phyloP scores from a whole-genome alignment of 305 asterid genomes.

The Fraxinus nigra region DNA sequence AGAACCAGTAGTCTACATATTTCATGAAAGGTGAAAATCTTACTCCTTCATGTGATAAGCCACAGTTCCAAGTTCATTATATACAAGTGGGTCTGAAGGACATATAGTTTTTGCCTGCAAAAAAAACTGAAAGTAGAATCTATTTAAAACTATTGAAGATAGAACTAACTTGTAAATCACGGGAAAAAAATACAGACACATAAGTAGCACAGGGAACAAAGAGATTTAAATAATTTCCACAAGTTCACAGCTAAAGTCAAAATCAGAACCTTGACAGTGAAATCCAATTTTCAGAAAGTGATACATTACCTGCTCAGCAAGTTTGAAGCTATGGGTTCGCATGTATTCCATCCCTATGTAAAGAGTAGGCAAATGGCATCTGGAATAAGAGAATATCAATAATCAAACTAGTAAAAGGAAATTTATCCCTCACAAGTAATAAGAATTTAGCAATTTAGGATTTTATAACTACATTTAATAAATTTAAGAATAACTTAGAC shows the following conservation, averaged over 20 bases:
- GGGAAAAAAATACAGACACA: neutral
- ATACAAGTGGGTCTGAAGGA: constrained; percentile 95
- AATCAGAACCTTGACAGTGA: neutral
- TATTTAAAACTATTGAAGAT: constrained; percentile 21
- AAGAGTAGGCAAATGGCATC: constrained; percentile 93
- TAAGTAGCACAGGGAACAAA: constrained; percentile 1
- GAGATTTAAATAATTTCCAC: constrained; percentile 18
- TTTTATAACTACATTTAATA: neutral
- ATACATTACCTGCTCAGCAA: constrained; percentile 87
- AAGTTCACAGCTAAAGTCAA: neutral
- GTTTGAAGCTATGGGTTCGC: constrained; percentile 98
- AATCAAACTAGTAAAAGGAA: constrained; percentile 31
- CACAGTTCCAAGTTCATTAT: constrained; percentile 97
- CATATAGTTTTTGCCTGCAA: constrained; percentile 91
- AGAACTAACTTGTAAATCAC: neutral
- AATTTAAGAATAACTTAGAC: neutral
- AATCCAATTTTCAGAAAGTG: constrained; percentile 12
- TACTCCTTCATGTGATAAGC: constrained; percentile 99
- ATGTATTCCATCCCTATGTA: constrained; percentile 98
- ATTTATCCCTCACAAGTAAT: constrained; percentile 17
- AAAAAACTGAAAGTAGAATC: constrained; percentile 65
- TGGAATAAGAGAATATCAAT: constrained; percentile 46
- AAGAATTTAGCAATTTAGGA: constrained; percentile 16
- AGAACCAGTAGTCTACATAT: neutral
- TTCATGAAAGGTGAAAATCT: constrained; percentile 33